Evolutionary conservation across 2,329 filamentous ascomycete genomes (phyloP), one percentile per base, ranked within the genome.

Genomic region (Pezicula carpinea): DNA sequence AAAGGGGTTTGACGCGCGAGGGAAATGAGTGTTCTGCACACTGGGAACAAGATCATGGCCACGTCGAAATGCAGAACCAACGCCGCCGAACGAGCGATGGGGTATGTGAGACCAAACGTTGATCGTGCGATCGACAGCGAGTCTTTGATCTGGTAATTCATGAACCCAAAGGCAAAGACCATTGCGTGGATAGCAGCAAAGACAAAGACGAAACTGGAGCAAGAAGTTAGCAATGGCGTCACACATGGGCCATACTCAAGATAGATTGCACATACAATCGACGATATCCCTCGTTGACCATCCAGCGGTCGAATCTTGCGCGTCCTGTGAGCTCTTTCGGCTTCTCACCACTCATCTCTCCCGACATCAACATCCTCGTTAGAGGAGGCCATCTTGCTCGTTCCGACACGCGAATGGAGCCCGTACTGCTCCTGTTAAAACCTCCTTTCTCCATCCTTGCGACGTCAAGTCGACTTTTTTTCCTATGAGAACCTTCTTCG

Each of bases 221-320:
- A 13, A 7, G 23, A 36, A n/a, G 56, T 69, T 63, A 68, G 63
- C 49, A 39, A 44, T 42, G 40, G 40, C 44, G 22, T n/a, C 31
- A 38, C 21, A 35, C 21, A 7, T 11, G n/a, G n/a, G n/a, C n/a
- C 18, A 33, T 45, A n/a, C 38, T 48, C 44, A 47, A 22, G n/a
- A 6, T 5, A 17, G 31, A 36, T 23, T 21, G 15, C 46, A 77
- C 84, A 48, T 74, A 89, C 81, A 92, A 76, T 80, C 86, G 76
- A 64, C 86, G 77, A 65, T 89, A 90, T 51, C 88, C 88, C 64
- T 92, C 88, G 64, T 92, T 92, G 52, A 92, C 85, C 87, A 93
- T 91, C 88, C 88, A 93, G 55, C 83, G 75, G 66, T 91, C 85
- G 62, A 92, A 85, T 64, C 79, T 85, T 65, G 92, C 85, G 61